phyloP scores from a whole-genome alignment of 1,284 basidiomycete genomes.

The Fistulina hepatica region DNA sequence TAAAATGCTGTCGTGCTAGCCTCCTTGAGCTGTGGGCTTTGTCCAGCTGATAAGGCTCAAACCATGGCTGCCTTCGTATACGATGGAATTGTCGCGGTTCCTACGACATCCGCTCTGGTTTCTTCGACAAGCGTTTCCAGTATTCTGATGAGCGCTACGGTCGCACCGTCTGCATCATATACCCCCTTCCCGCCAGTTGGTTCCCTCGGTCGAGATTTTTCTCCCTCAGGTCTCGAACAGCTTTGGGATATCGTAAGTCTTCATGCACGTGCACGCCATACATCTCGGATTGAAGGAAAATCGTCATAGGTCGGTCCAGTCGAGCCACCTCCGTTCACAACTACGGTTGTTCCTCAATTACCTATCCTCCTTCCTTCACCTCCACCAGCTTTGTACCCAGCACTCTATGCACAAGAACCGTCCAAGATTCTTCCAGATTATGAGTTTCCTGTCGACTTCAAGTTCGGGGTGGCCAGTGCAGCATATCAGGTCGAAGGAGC shows the following conservation, averaged over 20 bases:
- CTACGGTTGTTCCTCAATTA: constrained; percentile 27
- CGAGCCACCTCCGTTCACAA: constrained; percentile 34
- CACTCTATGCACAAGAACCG: constrained; percentile 33
- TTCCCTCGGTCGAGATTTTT: constrained; percentile 29
- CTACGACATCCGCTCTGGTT: no score
- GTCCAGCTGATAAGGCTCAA: no score
- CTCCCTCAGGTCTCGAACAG: constrained; percentile 26
- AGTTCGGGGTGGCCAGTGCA: constrained; percentile 37
- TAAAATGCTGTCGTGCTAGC: no score
- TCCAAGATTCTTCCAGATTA: constrained; percentile 29
- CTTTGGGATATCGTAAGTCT: constrained; percentile 33
- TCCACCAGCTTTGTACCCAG: constrained; percentile 34
- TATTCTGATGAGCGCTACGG: no score
- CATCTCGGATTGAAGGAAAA: neutral
- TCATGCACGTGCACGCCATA: neutral
- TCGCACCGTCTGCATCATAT: no score
- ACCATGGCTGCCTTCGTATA: no score
- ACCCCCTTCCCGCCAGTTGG: constrained; percentile 33
- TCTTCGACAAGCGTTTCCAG: no score
- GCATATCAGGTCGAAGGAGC: constrained; percentile 42
- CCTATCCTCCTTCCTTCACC: constrained; percentile 31
- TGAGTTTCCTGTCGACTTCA: constrained; percentile 32
- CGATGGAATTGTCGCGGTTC: no score
- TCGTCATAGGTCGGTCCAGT: constrained; percentile 32
- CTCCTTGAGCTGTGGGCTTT: no score